Conservation (phyloP, 371 early-diverging fungal species). For the Actinomortierella wolfii region DNA sequence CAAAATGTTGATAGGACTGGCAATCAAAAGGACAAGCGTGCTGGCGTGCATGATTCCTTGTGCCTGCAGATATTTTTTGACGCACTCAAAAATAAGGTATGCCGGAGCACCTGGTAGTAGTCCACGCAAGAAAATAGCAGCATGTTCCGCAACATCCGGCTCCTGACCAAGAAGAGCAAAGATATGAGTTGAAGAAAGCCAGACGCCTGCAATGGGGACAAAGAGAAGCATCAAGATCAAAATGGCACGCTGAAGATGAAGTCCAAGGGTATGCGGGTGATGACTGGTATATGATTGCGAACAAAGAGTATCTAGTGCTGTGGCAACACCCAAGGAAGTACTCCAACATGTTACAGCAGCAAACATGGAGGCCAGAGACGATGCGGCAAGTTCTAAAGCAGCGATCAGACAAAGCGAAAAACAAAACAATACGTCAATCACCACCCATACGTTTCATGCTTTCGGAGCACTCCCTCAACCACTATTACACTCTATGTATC, state of each 20-base stretch:
- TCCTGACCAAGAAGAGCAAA: constrained; percentile 62
- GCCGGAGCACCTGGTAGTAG: constrained; percentile 77
- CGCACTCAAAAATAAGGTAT: constrained; percentile 76
- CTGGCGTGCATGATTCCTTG: constrained; percentile 85
- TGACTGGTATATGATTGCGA: constrained; percentile 81
- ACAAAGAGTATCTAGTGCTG: constrained; percentile 90
- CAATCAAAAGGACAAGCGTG: constrained; percentile 70
- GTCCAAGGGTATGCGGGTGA: constrained; percentile 75
- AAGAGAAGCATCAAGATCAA: constrained; percentile 67
- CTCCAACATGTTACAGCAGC: constrained; percentile 86
- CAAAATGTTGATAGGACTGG: constrained; percentile 75
- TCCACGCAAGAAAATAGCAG: constrained; percentile 69
- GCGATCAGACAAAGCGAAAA: constrained; percentile 28
- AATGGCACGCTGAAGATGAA: constrained; percentile 85
- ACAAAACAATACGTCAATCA: not conserved
- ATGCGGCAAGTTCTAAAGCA: constrained; percentile 77
- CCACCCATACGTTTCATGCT: too few species aligned
- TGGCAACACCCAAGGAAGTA: constrained; percentile 75
- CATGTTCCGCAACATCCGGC: constrained; percentile 50
- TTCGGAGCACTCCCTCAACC: too few species aligned
- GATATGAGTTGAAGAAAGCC: constrained; percentile 71
- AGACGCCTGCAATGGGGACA: constrained; percentile 74
- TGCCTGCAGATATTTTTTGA: constrained; percentile 81
- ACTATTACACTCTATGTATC: too few species aligned
- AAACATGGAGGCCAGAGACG: constrained; percentile 79